These are phyloP conservation scores for Suhomyces sp. DNA, from an alignment of 805 yeast genomes.

Conservation along the genomic window DNA sequence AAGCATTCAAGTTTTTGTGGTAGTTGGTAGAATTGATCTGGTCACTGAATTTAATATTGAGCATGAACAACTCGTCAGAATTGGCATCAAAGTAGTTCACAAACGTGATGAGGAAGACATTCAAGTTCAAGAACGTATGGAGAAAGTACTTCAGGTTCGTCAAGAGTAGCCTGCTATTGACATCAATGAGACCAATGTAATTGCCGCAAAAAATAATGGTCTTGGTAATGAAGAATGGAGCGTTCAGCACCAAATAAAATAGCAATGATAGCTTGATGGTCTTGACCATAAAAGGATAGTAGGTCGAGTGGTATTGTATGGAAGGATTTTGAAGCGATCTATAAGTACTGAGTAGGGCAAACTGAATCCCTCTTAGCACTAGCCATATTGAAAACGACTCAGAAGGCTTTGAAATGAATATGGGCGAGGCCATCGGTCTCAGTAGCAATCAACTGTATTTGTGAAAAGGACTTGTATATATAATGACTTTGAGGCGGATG, in stretches of 20 bases:
- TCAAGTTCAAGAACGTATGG: conserved; percentile 16
- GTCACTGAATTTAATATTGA: conserved; percentile 17
- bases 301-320: background rate
- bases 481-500: background rate
- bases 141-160: conserved; percentile 9
- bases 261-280: conserved; percentile 4
- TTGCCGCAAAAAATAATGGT: conserved; percentile 1
- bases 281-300: background rate
- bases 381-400: conserved; percentile 50
- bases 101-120: conserved; percentile 16
- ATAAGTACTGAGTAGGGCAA: conserved; percentile 48
- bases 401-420: conserved; percentile 55
- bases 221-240: conserved; percentile 6
- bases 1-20: conserved; percentile 3
- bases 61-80: conserved; percentile 17
- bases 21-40: conserved; percentile 7
- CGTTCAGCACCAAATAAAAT: conserved; percentile 5
- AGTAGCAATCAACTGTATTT: background rate
- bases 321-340: conserved; percentile 44
- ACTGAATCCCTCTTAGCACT: conserved; percentile 52
- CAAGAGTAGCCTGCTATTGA: conserved; percentile 2
- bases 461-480: background rate
- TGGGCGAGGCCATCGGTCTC: conserved; percentile 56
- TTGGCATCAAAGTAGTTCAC: conserved; percentile 13
- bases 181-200: background rate